Conservation (phyloP, 768 basidiomycete genomes). For the Leucogyrophana mollusca region DNA sequence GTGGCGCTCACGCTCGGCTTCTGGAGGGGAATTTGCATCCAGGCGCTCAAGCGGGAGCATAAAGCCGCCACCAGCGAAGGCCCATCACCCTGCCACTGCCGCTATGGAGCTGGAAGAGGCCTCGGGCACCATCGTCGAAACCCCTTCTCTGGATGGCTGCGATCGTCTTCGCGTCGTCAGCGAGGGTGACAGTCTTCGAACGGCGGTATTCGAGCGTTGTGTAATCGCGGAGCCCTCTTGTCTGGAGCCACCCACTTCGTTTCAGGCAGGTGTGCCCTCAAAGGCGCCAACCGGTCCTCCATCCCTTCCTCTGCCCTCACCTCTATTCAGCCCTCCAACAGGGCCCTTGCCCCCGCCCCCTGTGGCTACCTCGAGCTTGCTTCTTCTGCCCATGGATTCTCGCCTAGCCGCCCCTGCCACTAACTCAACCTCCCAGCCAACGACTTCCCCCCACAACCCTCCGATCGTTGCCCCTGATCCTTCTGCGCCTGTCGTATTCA, state of each 20-base stretch:
- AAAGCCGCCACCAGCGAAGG: slow-evolving; percentile 9
- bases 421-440: no score
- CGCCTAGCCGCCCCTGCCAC: slow-evolving; percentile 15
- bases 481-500: slow-evolving; percentile 32
- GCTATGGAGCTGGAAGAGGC: slow-evolving; percentile 12
- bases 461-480: slow-evolving; percentile 15
- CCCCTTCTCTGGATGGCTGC: slow-evolving; percentile 20
- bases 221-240: slow-evolving; percentile 13
- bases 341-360: slow-evolving; percentile 1
- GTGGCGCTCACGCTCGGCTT: slow-evolving; percentile 21
- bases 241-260: slow-evolving; percentile 12
- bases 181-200: slow-evolving; percentile 13
- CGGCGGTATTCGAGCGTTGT: slow-evolving; percentile 11
- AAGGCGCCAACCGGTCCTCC: slow-evolving; percentile 28
- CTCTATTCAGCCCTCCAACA: slow-evolving; percentile 29
- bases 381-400: slow-evolving; percentile 5
- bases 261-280: slow-evolving; percentile 6
- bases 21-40: slow-evolving; percentile 30
- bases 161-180: slow-evolving; percentile 19
- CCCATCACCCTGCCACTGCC: slow-evolving; percentile 1
- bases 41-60: slow-evolving; percentile 18
- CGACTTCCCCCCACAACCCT: slow-evolving; percentile 18
- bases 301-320: slow-evolving; percentile 46
- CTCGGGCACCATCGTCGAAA: slow-evolving; percentile 6
- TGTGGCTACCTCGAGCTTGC: slow-evolving; percentile 10